phyloP scores from a whole-genome alignment of 129 eudicot species.

The Arctium minus region DNA sequence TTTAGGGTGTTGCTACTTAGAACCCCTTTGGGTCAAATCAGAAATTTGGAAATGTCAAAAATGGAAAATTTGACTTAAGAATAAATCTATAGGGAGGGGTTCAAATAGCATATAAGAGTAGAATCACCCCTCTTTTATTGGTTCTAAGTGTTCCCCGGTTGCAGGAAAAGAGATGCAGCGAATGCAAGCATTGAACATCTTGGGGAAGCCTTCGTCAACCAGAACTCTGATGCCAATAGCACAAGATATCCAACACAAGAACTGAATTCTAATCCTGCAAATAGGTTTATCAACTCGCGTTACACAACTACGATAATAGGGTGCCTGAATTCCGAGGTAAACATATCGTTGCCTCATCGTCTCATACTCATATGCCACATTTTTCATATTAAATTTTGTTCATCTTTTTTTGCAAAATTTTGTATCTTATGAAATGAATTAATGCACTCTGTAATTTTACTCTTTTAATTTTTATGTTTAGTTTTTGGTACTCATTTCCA shows the following conservation, averaged over 20 bases:
- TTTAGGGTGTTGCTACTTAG: background rate
- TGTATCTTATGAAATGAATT: conserved; percentile 21
- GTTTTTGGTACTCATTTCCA: background rate
- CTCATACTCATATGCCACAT: conserved; percentile 6
- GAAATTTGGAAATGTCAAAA: background rate
- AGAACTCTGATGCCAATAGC: conserved; percentile 23
- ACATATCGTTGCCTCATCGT: background rate
- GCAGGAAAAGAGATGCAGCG: conserved; percentile 75
- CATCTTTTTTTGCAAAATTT: background rate
- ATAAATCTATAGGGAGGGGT: background rate
- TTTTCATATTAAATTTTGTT: conserved; percentile 2
- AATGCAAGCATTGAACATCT: conserved; percentile 49
- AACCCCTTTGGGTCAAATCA: background rate
- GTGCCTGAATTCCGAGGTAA: background rate
- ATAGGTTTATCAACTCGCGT: conserved; percentile 6
- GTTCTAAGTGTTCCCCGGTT: conserved; percentile 2
- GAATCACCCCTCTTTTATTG: background rate
- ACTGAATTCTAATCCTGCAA: conserved; percentile 32
- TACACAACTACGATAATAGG: background rate
- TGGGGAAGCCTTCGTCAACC: conserved; percentile 45
- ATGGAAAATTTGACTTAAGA: background rate
- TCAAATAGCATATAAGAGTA: background rate
- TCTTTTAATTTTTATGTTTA: background rate
- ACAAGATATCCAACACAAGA: conserved; percentile 36
- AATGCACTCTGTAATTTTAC: background rate